Percentiles rank a stretch among this genome's conserved stretches.
These are phyloP conservation scores for Periglandula ipomoeae DNA, from an alignment of 2,329 filamentous ascomycete species.

Conservation along the genomic window DNA sequence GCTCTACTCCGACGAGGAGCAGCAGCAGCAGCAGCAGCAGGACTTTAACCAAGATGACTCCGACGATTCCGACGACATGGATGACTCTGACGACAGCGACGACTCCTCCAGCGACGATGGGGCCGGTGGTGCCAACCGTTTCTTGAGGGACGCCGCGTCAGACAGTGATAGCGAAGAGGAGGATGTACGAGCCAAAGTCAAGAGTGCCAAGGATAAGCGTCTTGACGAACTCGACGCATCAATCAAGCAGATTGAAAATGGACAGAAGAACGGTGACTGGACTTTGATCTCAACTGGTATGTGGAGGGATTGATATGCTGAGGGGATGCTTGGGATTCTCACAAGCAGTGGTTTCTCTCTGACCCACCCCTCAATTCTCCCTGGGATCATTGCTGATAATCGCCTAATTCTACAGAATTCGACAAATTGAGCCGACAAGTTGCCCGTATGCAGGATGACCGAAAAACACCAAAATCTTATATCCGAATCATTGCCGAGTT, in stretches of 20 bases:
- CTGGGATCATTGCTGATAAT: constrained; percentile 8
- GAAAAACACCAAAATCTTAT: constrained; percentile 80
- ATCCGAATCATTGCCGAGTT: constrained; percentile 89
- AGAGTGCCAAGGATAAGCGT: constrained; percentile 97
- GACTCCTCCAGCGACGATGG: constrained; percentile 55
- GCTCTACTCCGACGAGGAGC: constrained; percentile 58
- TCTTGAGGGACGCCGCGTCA: constrained; percentile 66
- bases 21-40: constrained; percentile 21
- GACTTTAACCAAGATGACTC: constrained; percentile 24
- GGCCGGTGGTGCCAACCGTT: constrained; percentile 65
- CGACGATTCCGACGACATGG: constrained; percentile 32
- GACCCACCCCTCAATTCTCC: no score
- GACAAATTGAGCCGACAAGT: constrained; percentile 89
- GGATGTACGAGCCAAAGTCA: constrained; percentile 77
- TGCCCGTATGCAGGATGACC: constrained; percentile 65
- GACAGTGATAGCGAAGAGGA: constrained; percentile 84
- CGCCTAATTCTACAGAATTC: constrained; percentile 53
- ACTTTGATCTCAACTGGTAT: constrained; percentile 79
- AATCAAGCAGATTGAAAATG: constrained; percentile 89
- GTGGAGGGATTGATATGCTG: constrained; percentile 19
- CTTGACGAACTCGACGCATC: constrained; percentile 86
- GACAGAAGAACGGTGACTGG: constrained; percentile 97
- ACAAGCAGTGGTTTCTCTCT: not conserved
- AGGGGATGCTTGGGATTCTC: not conserved
- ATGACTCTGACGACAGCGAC: constrained; percentile 44